Evolutionary conservation across 2,329 filamentous ascomycete genomes (phyloP).

Genomic region (Colletotrichum lini): DNA sequence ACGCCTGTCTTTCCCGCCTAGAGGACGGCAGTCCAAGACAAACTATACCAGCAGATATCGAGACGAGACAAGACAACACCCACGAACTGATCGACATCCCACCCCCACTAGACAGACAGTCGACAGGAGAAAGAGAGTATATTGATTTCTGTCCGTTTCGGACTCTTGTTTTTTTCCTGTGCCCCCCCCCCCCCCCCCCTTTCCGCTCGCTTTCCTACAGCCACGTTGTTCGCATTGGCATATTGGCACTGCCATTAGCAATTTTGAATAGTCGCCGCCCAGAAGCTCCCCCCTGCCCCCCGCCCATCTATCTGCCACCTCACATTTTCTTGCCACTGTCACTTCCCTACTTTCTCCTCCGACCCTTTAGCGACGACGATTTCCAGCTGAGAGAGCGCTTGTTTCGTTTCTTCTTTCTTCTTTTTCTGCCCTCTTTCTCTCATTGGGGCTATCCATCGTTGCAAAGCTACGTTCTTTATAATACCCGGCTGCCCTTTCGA

Average conservation of each 20-base stretch:
- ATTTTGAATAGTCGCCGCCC: slow-evolving; percentile 7
- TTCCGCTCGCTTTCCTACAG: slow-evolving; percentile 4
- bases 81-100: slow-evolving; percentile 2
- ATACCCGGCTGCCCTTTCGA: slow-evolving; percentile 25
- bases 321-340: slow-evolving; percentile 31
- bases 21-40: slow-evolving; percentile 24
- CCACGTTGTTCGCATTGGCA: slow-evolving; percentile 6
- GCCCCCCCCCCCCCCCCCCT: neutral
- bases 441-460: slow-evolving; percentile 17
- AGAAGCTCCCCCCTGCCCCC: neutral
- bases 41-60: slow-evolving; percentile 19
- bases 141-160: neutral
- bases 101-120: too few species aligned
- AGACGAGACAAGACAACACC: slow-evolving; percentile 19
- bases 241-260: slow-evolving; percentile 19
- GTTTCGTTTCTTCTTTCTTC: slow-evolving; percentile 9
- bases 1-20: slow-evolving; percentile 10
- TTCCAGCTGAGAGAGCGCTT: slow-evolving; percentile 16
- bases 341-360: slow-evolving; percentile 3
- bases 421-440: slow-evolving; percentile 13
- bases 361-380: slow-evolving; percentile 21
- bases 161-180: neutral
- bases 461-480: slow-evolving; percentile 31
- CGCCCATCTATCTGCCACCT: slow-evolving; percentile 9
- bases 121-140: slow-evolving; percentile 7